Evolutionary conservation across 2,329 filamentous ascomycete genomes (phyloP).

Genomic region (Xylariaceae sp.): DNA sequence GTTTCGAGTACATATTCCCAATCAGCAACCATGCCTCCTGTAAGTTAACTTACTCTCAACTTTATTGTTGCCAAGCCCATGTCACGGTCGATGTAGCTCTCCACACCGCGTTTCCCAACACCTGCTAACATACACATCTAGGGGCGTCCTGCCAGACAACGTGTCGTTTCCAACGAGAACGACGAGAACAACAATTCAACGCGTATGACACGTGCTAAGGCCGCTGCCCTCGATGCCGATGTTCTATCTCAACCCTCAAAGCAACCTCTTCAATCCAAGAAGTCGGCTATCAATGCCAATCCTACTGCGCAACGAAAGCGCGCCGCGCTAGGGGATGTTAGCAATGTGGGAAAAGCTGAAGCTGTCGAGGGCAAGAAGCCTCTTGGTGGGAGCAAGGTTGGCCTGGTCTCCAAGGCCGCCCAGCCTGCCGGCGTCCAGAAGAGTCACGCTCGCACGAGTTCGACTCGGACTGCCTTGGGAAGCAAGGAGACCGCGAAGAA

Average conservation of each 20-base stretch:
- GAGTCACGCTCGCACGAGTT: slow-evolving; percentile 54
- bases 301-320: slow-evolving; percentile 67
- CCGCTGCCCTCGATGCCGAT: slow-evolving; percentile 70
- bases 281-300: slow-evolving; percentile 54
- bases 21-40: slow-evolving; percentile 41
- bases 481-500: slow-evolving; percentile 70
- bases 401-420: slow-evolving; percentile 77
- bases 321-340: slow-evolving; percentile 87
- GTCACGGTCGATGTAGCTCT: neutral
- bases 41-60: slow-evolving; percentile 34
- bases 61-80: neutral
- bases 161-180: slow-evolving; percentile 86
- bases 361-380: slow-evolving; percentile 75
- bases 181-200: slow-evolving; percentile 83
- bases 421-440: slow-evolving; percentile 85
- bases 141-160: slow-evolving; percentile 72
- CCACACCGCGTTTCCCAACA: slow-evolving; percentile 6
- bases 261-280: slow-evolving; percentile 73
- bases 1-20: slow-evolving; percentile 15
- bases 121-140: slow-evolving; percentile 33
- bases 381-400: slow-evolving; percentile 58
- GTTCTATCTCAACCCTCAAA: slow-evolving; percentile 60
- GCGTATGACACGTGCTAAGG: slow-evolving; percentile 91
- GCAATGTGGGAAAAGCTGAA: slow-evolving; percentile 86
- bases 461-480: slow-evolving; percentile 64